These are phyloP conservation scores for Passalora sequoiae DNA, from an alignment of 2,329 filamentous ascomycete genomes.

Conservation along the genomic window DNA sequence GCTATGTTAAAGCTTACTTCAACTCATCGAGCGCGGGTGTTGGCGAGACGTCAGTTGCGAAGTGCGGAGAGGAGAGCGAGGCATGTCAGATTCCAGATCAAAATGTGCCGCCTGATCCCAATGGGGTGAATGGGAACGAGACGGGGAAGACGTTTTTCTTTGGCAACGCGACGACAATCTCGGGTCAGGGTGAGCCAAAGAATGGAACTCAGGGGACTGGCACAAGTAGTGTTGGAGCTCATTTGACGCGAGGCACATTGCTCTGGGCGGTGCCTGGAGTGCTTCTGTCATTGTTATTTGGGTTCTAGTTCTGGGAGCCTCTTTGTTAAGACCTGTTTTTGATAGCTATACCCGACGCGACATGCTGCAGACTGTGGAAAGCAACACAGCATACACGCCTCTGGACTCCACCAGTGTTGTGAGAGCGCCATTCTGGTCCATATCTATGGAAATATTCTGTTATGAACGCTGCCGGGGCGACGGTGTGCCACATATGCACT, in stretches of 20 bases:
- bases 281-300: neutral
- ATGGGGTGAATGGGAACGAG: conserved; percentile 10
- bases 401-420: no score
- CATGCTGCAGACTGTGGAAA: no score
- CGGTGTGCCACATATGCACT: no score
- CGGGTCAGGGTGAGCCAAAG: neutral
- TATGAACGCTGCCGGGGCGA: no score
- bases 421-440: no score
- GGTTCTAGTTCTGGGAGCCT: no score
- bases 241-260: neutral
- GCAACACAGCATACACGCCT: no score
- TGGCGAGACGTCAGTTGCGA: neutral
- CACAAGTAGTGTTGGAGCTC: no score
- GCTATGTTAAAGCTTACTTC: conserved; percentile 74
- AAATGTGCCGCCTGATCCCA: conserved; percentile 12
- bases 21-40: conserved; percentile 50
- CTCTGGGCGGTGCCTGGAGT: neutral
- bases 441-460: no score
- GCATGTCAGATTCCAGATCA: conserved; percentile 21
- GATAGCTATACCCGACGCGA: no score
- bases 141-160: conserved; percentile 20
- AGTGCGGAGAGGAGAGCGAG: neutral
- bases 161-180: neutral
- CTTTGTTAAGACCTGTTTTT: no score
- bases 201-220: neutral